Evolutionary conservation across 177 flowering plant genomes (phyloP).

Genomic region (Vitis hybrid): DNA sequence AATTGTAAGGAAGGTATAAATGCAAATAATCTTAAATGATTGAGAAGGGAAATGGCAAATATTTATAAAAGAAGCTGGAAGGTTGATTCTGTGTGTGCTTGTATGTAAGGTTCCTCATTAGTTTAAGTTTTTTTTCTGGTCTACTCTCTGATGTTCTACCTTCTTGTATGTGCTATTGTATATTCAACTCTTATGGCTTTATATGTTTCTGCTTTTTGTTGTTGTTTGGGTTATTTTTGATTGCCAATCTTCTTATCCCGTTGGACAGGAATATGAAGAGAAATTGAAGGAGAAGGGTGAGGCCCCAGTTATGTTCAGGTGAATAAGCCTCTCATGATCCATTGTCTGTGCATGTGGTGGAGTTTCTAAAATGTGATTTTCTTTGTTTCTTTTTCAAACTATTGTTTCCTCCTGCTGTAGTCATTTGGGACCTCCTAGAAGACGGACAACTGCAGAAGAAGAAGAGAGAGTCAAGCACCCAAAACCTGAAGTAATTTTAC

Average conservation of each 20-base stretch:
- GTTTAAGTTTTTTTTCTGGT: too few species aligned
- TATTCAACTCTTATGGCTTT: neutral
- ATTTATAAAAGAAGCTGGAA: too few species aligned
- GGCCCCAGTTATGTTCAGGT: slow-evolving; percentile 99
- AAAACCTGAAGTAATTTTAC: slow-evolving; percentile 70
- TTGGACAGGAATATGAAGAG: slow-evolving; percentile 82
- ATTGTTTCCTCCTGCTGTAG: slow-evolving; percentile 43
- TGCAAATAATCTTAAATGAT: too few species aligned
- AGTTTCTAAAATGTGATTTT: neutral
- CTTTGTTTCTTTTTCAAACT: slow-evolving; percentile 8
- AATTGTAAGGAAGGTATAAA: too few species aligned
- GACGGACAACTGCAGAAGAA: slow-evolving; percentile 78
- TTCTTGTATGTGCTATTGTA: too few species aligned
- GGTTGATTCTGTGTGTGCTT: too few species aligned
- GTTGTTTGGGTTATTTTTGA: neutral
- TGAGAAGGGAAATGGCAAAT: too few species aligned
- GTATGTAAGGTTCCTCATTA: too few species aligned
- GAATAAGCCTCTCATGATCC: slow-evolving; percentile 5
- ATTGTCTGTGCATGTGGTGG: neutral
- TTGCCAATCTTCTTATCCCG: neutral
- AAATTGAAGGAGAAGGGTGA: slow-evolving; percentile 93
- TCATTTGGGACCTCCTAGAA: slow-evolving; percentile 87
- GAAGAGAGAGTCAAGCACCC: slow-evolving; percentile 89
- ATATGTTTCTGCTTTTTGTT: neutral
- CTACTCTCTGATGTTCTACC: too few species aligned